Percentiles rank a stretch among this genome's conserved stretches.
These are phyloP conservation scores for Diplodia intermedia DNA, from an alignment of 2,329 filamentous ascomycete genomes.

Conservation along the genomic window DNA sequence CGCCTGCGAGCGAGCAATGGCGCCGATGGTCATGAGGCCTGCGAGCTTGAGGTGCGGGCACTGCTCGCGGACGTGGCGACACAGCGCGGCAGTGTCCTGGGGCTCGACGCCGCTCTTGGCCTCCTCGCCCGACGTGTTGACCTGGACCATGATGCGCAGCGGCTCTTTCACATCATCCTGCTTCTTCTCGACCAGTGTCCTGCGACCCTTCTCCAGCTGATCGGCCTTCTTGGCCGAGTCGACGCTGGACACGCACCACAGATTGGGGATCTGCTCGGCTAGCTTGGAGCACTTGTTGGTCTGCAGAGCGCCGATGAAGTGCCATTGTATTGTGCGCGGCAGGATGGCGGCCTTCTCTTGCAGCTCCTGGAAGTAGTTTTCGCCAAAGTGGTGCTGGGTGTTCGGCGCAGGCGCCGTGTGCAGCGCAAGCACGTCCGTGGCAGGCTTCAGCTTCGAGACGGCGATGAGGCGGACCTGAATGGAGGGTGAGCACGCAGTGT, in stretches of 20 bases:
- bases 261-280: slow-evolving; percentile 80
- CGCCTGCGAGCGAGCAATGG: slow-evolving; percentile 82
- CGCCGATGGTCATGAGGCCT: slow-evolving; percentile 96
- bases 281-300: slow-evolving; percentile 91
- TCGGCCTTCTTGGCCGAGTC: slow-evolving; percentile 88
- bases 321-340: slow-evolving; percentile 81
- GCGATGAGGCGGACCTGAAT: slow-evolving; percentile 83
- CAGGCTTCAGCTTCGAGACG: slow-evolving; percentile 95
- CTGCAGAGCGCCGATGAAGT: slow-evolving; percentile 95
- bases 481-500: background rate
- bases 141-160: slow-evolving; percentile 84
- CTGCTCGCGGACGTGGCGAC: slow-evolving; percentile 70
- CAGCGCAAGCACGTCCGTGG: slow-evolving; percentile 85
- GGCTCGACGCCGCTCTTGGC: slow-evolving; percentile 84
- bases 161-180: slow-evolving; percentile 41
- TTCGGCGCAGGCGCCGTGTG: slow-evolving; percentile 62
- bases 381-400: slow-evolving; percentile 81
- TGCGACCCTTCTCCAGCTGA: slow-evolving; percentile 78
- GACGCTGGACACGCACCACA: slow-evolving; percentile 91
- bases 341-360: slow-evolving; percentile 82
- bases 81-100: slow-evolving; percentile 67
- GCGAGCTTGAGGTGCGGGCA: slow-evolving; percentile 77
- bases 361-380: slow-evolving; percentile 89
- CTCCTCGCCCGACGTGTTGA: slow-evolving; percentile 91
- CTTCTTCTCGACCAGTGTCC: slow-evolving; percentile 57